These are phyloP conservation scores for Tricholoma furcatifolium DNA, from an alignment of 768 basidiomycete genomes.

Conservation along the genomic window DNA sequence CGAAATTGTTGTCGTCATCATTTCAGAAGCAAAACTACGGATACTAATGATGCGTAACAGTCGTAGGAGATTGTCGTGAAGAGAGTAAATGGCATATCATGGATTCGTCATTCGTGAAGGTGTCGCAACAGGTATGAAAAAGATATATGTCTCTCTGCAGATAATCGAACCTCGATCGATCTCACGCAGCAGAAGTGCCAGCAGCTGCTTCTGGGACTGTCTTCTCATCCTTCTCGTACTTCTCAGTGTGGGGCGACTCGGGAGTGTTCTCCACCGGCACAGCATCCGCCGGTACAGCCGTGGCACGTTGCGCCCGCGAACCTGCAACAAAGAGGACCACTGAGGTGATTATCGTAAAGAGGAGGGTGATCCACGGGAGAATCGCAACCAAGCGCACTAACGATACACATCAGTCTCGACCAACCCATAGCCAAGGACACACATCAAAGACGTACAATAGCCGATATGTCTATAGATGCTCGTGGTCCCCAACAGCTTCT, in stretches of 20 bases:
- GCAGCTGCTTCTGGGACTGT: slow-evolving; percentile 13
- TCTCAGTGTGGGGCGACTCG: not conserved
- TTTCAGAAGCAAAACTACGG: too few species aligned
- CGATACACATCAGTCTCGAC: not conserved
- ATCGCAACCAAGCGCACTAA: slow-evolving; percentile 50
- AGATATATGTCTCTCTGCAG: too few species aligned
- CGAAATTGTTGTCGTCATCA: too few species aligned
- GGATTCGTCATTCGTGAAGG: too few species aligned
- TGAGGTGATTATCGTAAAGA: slow-evolving; percentile 38
- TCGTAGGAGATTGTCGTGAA: too few species aligned
- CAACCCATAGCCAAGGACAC: not conserved
- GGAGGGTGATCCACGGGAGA: slow-evolving; percentile 50
- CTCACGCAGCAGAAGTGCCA: not conserved
- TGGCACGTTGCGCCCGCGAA: slow-evolving; percentile 5
- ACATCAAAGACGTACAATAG: slow-evolving; percentile 40
- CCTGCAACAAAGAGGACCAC: slow-evolving; percentile 32
- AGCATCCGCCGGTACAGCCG: not conserved
- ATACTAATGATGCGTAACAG: too few species aligned
- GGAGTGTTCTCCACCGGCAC: slow-evolving; percentile 1
- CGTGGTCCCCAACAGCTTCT: slow-evolving; percentile 36
- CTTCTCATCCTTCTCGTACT: slow-evolving; percentile 4
- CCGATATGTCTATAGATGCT: slow-evolving; percentile 41
- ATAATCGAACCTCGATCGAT: too few species aligned
- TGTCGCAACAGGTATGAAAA: too few species aligned
- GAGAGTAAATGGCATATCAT: too few species aligned